Base-by-base conservation (phyloP, 495 filamentous ascomycete genomes). In the Pyronema domesticum region DNA sequence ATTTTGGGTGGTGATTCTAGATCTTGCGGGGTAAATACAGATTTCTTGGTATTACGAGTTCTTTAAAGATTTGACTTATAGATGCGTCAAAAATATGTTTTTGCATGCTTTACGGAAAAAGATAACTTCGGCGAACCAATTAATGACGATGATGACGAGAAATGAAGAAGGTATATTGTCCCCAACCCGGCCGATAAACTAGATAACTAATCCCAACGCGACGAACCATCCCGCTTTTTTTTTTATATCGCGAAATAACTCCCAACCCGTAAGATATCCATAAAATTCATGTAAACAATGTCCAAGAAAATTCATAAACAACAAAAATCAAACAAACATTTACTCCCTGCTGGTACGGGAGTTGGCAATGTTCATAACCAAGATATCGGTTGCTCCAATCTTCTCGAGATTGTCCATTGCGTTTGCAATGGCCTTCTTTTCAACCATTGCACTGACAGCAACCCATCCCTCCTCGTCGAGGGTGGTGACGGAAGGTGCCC, bases 391-490 rank as follows among this genome's bases (percentile, higher is more conserved):
- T 2, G 91, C 91, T 11, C 91, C 91, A 49, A 83, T 73, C 60
- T 73, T 76, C 37, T 73, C 82, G 62, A 98, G 61, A 57, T 86
- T 76, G 67, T 98, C 91, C 91, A 98, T 98, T 37, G 85, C 86
- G 5, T 75, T 74, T 1, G 93, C 93, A 55, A 95, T 81, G 56
- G 73, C 72, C 72, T 86, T 89, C 74, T 89, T 87, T 72, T 86
- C 82, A 2, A 95, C 91, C 91, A 98, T 98, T 8, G 80, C 78
- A 63, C 79, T 85, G 59, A 98, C 80, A 51, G 91, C 88, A 18
- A 95, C 87, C 91, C 91, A 98, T 42, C 80, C 82, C 47, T 85
- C 79, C 66, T 85, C 84, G 56, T 95, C 91, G 4, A 98, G 74
- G 5, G 81, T 72, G 13, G 80, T 95, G 62, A 96, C 76, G 6